These are phyloP conservation scores for Salmacisia buchloeana DNA, from an alignment of 1,284 basidiomycete genomes.

Conservation along the genomic window DNA sequence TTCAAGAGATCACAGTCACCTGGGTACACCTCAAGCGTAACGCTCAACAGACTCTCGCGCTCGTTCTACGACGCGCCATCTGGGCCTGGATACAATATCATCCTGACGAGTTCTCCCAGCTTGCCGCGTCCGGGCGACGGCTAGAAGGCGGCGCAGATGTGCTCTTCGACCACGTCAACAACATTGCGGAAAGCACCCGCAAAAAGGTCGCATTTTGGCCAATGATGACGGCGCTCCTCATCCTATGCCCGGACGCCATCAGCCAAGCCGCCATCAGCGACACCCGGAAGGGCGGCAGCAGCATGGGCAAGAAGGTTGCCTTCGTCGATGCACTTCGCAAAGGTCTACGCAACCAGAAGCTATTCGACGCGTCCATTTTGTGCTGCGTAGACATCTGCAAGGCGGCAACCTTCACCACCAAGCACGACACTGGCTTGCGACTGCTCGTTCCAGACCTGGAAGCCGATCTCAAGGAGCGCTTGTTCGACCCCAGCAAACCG, in stretches of 20 bases:
- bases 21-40: conserved; percentile 77
- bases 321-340: conserved; percentile 53
- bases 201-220: conserved; percentile 70
- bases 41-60: conserved; percentile 67
- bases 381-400: conserved; percentile 77
- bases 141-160: conserved; percentile 48
- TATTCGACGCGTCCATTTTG: conserved; percentile 64
- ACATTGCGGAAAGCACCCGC: conserved; percentile 52
- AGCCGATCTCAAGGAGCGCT: conserved; percentile 33
- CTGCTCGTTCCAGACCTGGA: conserved; percentile 56
- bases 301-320: conserved; percentile 51
- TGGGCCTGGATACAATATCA: conserved; percentile 89
- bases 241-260: conserved; percentile 72
- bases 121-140: conserved; percentile 55
- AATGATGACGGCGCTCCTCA: conserved; percentile 68
- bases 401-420: conserved; percentile 65
- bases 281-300: conserved; percentile 45
- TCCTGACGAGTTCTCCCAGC: conserved; percentile 72
- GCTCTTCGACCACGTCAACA: conserved; percentile 47
- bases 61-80: conserved; percentile 70
- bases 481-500: conserved; percentile 38
- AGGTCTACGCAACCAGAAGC: conserved; percentile 34
- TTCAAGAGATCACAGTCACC: conserved; percentile 69
- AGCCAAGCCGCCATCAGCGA: conserved; percentile 53
- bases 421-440: conserved; percentile 61